Percentiles rank a stretch among this genome's conserved stretches.
Evolutionary conservation across 106 monocot genomes (phyloP).

Genomic region (Chionographis japonica): DNA sequence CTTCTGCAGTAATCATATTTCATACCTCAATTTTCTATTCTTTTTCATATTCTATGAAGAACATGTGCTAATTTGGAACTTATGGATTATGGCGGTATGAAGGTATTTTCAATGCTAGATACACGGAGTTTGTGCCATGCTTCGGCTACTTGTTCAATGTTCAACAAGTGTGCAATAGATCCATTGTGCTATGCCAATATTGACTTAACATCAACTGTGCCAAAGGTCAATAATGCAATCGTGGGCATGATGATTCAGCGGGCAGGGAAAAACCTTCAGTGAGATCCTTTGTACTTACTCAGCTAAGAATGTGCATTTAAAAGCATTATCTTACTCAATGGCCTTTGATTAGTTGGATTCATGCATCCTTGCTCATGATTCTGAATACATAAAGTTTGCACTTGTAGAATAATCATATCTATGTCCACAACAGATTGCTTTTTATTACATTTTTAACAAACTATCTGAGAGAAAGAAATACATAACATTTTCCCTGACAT

Average conservation of each 20-base stretch:
- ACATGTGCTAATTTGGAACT: background rate
- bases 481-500: too few species aligned
- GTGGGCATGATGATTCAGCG: conserved; percentile 74
- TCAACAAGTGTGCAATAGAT: conserved; percentile 62
- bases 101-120: conserved; percentile 81
- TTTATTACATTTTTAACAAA: too few species aligned
- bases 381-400: too few species aligned
- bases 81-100: conserved; percentile 16
- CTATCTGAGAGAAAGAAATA: too few species aligned
- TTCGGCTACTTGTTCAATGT: conserved; percentile 63
- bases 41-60: background rate
- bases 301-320: background rate
- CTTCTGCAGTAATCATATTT: too few species aligned
- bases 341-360: background rate
- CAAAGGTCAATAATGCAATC: conserved; percentile 47
- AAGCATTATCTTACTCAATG: background rate
- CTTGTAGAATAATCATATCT: too few species aligned
- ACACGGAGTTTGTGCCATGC: conserved; percentile 69
- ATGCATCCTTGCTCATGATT: background rate
- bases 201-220: conserved; percentile 44
- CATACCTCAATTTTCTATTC: background rate
- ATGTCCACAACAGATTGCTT: too few species aligned
- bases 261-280: conserved; percentile 68
- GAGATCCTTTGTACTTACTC: conserved; percentile 20
- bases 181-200: conserved; percentile 70